These are phyloP conservation scores for Neoscytalidium dimidiatum DNA, from an alignment of 2,329 filamentous ascomycete species.

Conservation along the genomic window DNA sequence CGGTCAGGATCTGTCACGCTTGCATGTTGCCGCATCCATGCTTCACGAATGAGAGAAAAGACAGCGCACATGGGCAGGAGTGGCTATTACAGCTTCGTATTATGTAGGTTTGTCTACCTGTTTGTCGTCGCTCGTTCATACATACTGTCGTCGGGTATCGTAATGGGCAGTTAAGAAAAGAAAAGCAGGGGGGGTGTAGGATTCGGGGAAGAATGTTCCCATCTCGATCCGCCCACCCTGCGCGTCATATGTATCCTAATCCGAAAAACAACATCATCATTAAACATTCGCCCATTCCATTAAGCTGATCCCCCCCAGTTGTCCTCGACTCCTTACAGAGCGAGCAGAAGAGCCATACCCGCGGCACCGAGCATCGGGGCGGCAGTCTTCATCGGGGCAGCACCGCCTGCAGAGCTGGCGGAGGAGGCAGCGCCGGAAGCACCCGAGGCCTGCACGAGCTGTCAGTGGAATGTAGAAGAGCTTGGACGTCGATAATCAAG, in stretches of 20 bases:
- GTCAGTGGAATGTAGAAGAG: neutral
- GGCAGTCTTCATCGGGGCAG: constrained; percentile 37
- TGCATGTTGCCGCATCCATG: neutral
- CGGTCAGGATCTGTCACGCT: neutral
- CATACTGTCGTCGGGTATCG: neutral
- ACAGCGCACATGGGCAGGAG: neutral
- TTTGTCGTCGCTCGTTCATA: constrained; percentile 6
- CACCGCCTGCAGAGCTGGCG: constrained; percentile 23
- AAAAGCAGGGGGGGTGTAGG: neutral
- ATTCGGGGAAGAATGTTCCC: neutral
- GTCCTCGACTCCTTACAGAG: constrained; percentile 34
- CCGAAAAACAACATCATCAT: neutral
- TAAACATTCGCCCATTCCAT: constrained; percentile 3
- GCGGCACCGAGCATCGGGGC: constrained; percentile 39
- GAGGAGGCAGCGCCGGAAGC: constrained; percentile 17
- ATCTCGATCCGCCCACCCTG: neutral
- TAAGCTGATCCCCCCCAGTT: neutral
- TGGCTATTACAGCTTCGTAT: neutral
- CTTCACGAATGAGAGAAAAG: neutral
- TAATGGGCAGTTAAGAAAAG: constrained; percentile 4
- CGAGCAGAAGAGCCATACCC: constrained; percentile 38
- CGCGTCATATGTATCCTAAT: neutral
- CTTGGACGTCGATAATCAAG: neutral
- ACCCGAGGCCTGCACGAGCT: constrained; percentile 18
- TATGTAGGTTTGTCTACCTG: neutral